phyloP scores from a whole-genome alignment of 164 flowering plant species.

The Pachysandra terminalis region DNA sequence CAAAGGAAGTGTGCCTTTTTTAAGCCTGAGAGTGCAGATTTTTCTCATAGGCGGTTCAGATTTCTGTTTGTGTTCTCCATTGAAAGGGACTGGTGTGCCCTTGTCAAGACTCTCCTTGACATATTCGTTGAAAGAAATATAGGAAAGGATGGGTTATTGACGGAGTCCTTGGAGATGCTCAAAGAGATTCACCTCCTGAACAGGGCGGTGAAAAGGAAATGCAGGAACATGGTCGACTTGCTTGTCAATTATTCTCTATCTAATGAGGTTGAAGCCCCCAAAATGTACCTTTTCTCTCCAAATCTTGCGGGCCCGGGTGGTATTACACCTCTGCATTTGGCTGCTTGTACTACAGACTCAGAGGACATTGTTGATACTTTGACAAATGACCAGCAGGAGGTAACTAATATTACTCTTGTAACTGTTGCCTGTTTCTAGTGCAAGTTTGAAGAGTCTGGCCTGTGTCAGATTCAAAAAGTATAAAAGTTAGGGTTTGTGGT shows the following conservation, averaged over 20 bases:
- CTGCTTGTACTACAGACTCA: constrained; percentile 64
- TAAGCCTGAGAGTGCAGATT: constrained; percentile 30
- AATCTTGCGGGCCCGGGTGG: constrained; percentile 73
- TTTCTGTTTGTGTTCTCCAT: constrained; percentile 66
- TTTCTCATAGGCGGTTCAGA: constrained; percentile 51
- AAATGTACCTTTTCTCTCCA: constrained; percentile 60
- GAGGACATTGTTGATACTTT: constrained; percentile 64
- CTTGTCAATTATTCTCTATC: constrained; percentile 54
- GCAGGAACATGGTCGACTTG: constrained; percentile 62
- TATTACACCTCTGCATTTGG: constrained; percentile 82
- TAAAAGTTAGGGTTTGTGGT: no score
- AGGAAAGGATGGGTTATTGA: constrained; percentile 28
- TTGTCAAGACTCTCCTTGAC: constrained; percentile 66
- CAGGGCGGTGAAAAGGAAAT: constrained; percentile 75
- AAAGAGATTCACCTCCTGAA: constrained; percentile 64
- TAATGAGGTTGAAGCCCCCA: constrained; percentile 22
- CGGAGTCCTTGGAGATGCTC: constrained; percentile 44
- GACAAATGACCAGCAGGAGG: constrained; percentile 83
- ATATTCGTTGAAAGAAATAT: constrained; percentile 43
- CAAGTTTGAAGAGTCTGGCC: no score
- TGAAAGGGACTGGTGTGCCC: constrained; percentile 64
- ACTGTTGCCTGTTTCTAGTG: no score
- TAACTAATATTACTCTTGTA: constrained; percentile 19
- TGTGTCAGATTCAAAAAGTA: no score
- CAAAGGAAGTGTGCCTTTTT: constrained; percentile 42